Conservation (phyloP, 169 alveolate genomes). For the Cryptosporidium baileyi region DNA sequence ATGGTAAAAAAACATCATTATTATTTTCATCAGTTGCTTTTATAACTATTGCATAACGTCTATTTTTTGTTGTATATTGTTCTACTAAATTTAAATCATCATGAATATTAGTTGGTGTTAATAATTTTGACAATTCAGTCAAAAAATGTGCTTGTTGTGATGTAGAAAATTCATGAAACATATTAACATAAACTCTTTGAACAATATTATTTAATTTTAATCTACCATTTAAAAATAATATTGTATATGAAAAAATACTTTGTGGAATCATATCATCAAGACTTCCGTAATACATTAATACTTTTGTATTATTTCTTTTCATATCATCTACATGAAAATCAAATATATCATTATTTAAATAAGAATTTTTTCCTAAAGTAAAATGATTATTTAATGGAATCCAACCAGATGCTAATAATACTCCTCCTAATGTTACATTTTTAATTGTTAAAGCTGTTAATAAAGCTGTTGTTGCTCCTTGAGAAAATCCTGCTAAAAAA, state of each 20-base stretch:
- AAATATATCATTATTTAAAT: constrained; percentile 6
- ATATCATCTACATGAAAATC: constrained; percentile 5
- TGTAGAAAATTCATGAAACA: constrained; percentile 8
- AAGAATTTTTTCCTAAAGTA: background rate
- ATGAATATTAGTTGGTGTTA: constrained; percentile 1
- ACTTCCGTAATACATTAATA: constrained; percentile 21
- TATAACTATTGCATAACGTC: background rate
- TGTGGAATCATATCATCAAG: constrained; percentile 10
- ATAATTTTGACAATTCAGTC: constrained; percentile 9
- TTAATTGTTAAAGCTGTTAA: constrained; percentile 5
- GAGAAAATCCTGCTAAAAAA: constrained; percentile 43
- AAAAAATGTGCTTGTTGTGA: constrained; percentile 8
- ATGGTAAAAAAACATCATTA: background rate
- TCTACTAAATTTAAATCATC: background rate
- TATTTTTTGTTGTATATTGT: background rate
- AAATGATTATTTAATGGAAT: constrained; percentile 13
- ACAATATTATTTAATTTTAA: background rate
- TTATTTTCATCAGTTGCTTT: background rate
- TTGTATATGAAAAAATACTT: background rate
- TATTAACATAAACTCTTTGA: constrained; percentile 15
- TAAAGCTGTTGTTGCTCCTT: constrained; percentile 48
- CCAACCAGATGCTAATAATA: constrained; percentile 55
- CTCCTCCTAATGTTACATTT: constrained; percentile 39
- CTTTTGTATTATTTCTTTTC: background rate
- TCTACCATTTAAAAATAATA: background rate